These are phyloP conservation scores for Schwanniomyces polymorphus DNA, from an alignment of 805 yeast genomes.

Conservation along the genomic window DNA sequence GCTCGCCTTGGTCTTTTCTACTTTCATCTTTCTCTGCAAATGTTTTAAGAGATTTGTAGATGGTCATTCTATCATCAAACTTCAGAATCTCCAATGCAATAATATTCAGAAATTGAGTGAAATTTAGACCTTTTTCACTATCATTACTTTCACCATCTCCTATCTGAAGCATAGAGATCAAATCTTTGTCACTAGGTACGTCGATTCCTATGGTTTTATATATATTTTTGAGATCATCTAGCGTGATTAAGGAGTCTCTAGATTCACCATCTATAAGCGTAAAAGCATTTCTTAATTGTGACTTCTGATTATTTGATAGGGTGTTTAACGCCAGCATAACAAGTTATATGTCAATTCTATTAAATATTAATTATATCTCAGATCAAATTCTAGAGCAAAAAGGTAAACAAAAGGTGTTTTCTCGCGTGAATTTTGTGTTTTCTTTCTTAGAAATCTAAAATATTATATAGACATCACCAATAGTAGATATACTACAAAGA, in stretches of 20 bases:
- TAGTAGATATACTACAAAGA: too few relatives aligned
- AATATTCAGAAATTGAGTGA: constrained; percentile 63
- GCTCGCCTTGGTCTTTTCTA: constrained; percentile 23
- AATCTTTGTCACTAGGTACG: constrained; percentile 40
- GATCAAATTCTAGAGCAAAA: background rate
- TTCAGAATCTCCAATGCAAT: constrained; percentile 57
- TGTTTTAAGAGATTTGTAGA: constrained; percentile 59
- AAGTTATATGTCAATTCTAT: background rate
- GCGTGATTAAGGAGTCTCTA: constrained; percentile 64
- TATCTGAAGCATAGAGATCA: constrained; percentile 49
- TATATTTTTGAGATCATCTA: constrained; percentile 54
- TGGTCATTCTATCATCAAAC: constrained; percentile 50
- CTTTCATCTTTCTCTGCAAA: constrained; percentile 36
- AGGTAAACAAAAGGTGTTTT: background rate
- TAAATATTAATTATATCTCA: background rate
- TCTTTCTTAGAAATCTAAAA: background rate
- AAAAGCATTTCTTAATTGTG: constrained; percentile 71
- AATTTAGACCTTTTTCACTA: constrained; percentile 45
- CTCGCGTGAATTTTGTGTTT: background rate
- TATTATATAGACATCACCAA: too few relatives aligned
- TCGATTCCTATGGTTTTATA: constrained; percentile 54
- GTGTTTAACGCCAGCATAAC: constrained; percentile 31
- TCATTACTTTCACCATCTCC: constrained; percentile 12
- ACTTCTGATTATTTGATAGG: constrained; percentile 62
- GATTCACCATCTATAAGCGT: constrained; percentile 76